Conservation (phyloP, 1,284 basidiomycete genomes). For the Flammula alnicola region DNA sequence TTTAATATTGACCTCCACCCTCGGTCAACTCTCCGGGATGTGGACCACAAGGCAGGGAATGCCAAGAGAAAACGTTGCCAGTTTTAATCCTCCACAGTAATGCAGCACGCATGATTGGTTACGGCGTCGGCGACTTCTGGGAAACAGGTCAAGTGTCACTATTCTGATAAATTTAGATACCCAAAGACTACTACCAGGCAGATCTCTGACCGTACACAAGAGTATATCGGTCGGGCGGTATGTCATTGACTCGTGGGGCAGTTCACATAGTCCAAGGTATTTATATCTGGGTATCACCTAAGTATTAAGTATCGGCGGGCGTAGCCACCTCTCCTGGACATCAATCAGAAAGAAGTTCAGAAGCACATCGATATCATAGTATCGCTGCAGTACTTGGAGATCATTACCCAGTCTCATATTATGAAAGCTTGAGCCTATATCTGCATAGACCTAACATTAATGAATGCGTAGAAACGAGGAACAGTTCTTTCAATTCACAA, state of each 20-base stretch:
- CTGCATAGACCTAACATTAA: too few species aligned
- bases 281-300: conserved; percentile 6
- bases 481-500: too few species aligned
- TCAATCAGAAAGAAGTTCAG: conserved; percentile 9
- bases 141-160: not conserved
- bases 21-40: not conserved
- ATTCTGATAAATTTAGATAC: not conserved
- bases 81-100: not conserved
- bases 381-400: not conserved
- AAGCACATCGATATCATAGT: conserved; percentile 9
- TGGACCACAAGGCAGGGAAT: not conserved
- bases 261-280: not conserved
- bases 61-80: not conserved
- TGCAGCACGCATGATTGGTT: not conserved
- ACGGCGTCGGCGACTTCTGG: not conserved
- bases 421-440: too few species aligned
- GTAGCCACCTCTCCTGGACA: not conserved
- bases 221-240: not conserved
- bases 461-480: too few species aligned
- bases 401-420: too few species aligned
- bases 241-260: conserved; percentile 8
- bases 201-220: too few species aligned
- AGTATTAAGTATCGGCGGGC: conserved; percentile 9
- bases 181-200: not conserved
- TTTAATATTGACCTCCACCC: too few species aligned